phyloP scores from a whole-genome alignment of 2,329 filamentous ascomycete genomes.

The Cordyceps sp. region DNA sequence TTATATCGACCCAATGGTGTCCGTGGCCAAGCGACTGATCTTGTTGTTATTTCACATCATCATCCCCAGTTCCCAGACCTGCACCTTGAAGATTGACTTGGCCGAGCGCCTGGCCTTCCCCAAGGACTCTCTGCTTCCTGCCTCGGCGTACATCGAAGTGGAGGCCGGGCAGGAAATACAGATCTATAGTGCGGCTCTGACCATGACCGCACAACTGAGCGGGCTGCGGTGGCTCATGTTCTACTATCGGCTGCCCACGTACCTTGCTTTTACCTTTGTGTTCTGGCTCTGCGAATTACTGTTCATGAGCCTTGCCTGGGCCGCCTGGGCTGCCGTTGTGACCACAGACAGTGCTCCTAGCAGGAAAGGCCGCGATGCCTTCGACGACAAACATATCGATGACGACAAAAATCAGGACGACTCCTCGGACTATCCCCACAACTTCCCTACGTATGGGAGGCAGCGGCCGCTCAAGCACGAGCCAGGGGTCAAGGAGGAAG shows the following conservation, averaged over 20 bases:
- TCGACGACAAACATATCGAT: constrained; percentile 7
- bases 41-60: constrained; percentile 55
- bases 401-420: constrained; percentile 12
- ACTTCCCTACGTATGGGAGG: constrained; percentile 24
- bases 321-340: constrained; percentile 26
- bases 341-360: constrained; percentile 3
- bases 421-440: constrained; percentile 23
- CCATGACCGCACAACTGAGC: constrained; percentile 56
- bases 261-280: constrained; percentile 45
- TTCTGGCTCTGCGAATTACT: constrained; percentile 69
- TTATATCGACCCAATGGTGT: constrained; percentile 57
- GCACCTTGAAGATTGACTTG: constrained; percentile 49
- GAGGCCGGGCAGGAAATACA: constrained; percentile 55
- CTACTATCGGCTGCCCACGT: constrained; percentile 55
- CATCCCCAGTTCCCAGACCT: constrained; percentile 45
- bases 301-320: constrained; percentile 50
- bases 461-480: constrained; percentile 24
- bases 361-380: constrained; percentile 2
- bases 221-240: constrained; percentile 81
- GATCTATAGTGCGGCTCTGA: constrained; percentile 54
- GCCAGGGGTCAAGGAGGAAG: constrained; percentile 18
- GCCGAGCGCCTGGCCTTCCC: constrained; percentile 57
- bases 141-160: constrained; percentile 42
- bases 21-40: constrained; percentile 40
- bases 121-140: constrained; percentile 21